Percentiles rank a stretch among this genome's conserved stretches.
Evolutionary conservation across 257 asterid species (phyloP).

Genomic region (Petunia secreta): DNA sequence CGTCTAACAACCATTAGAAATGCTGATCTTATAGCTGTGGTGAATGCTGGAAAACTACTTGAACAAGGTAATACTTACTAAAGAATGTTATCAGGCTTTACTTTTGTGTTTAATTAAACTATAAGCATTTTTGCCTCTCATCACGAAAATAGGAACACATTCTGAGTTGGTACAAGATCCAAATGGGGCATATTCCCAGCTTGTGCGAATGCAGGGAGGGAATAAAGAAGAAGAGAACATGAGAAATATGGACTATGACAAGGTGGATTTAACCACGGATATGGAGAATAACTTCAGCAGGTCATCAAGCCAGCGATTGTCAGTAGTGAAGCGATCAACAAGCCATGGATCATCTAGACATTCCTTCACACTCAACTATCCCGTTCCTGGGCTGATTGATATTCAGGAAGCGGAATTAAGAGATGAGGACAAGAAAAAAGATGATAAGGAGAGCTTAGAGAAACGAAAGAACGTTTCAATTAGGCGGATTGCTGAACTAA

Average conservation of each 20-base stretch:
- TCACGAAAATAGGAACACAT: conserved; percentile 62
- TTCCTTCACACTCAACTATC: conserved; percentile 47
- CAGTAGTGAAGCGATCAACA: conserved; percentile 50
- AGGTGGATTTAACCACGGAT: conserved; percentile 25
- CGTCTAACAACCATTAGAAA: conserved; percentile 73
- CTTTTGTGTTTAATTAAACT: background rate
- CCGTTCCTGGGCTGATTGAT: conserved; percentile 44
- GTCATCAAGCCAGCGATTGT: conserved; percentile 57
- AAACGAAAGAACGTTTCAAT: conserved; percentile 49
- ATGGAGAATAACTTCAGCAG: conserved; percentile 44
- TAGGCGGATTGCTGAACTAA: conserved; percentile 53
- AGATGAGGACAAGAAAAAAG: conserved; percentile 32
- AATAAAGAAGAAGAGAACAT: conserved; percentile 37
- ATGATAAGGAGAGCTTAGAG: conserved; percentile 23
- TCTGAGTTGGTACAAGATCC: conserved; percentile 61
- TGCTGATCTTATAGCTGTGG: conserved; percentile 84
- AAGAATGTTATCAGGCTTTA: background rate
- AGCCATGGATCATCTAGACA: conserved; percentile 64
- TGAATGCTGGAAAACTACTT: conserved; percentile 64
- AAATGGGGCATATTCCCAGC: conserved; percentile 71
- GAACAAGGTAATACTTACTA: conserved; percentile 58
- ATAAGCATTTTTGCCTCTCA: background rate
- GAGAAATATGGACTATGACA: conserved; percentile 29
- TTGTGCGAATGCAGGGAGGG: conserved; percentile 71
- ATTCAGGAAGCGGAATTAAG: conserved; percentile 37